phyloP scores from a whole-genome alignment of 192 early-diverging fungal species.

The Jimgerdemannia lactiflua region DNA sequence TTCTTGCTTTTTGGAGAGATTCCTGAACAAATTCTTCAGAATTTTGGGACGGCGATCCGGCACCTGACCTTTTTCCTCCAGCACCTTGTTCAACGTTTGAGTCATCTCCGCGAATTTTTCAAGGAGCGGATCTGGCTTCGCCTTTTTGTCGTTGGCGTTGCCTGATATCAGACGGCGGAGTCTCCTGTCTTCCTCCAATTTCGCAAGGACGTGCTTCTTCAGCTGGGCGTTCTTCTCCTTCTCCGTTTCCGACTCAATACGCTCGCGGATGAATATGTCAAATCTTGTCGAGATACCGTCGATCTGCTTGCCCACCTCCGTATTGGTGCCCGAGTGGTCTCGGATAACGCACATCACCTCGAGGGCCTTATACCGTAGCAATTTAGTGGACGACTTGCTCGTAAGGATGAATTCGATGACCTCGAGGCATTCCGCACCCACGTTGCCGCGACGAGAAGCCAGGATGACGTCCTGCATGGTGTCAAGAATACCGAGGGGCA shows the following conservation, averaged over 20 bases:
- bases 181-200: background rate
- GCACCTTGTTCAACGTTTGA: background rate
- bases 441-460: background rate
- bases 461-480: background rate
- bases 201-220: background rate
- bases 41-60: background rate
- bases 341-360: background rate
- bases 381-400: background rate
- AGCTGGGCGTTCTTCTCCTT: background rate
- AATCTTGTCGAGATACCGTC: background rate
- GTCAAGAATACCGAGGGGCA: background rate
- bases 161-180: background rate
- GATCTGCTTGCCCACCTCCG: background rate
- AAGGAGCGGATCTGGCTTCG: background rate
- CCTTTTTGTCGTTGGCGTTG: background rate
- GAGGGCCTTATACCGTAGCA: background rate
- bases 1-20: background rate
- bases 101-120: background rate
- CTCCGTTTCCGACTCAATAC: background rate
- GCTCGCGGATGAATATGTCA: background rate
- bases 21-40: background rate
- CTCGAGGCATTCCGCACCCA: background rate
- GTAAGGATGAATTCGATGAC: background rate
- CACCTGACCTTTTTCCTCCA: background rate
- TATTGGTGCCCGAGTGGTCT: background rate